Conservation (phyloP, 169 alveolate genomes). For the Plasmodium adleri region DNA sequence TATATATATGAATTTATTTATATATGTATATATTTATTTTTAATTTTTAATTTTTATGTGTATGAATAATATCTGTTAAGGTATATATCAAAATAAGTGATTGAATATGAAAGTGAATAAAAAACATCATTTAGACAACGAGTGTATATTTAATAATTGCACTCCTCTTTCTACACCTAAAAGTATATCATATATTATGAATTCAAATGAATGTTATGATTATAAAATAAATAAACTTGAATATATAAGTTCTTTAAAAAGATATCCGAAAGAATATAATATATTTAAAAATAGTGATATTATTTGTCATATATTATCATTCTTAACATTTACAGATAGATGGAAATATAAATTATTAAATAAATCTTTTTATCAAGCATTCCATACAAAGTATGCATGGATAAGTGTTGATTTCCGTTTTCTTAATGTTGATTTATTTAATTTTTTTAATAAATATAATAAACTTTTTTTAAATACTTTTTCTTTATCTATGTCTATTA, state of each 20-base stretch:
- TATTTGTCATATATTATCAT: slow-evolving; percentile 45
- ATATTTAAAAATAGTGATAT: slow-evolving; percentile 39
- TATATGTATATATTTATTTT: neutral
- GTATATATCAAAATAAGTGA: neutral
- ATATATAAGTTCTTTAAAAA: neutral
- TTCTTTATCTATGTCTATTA: slow-evolving; percentile 36
- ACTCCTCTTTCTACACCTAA: neutral
- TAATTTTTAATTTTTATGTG: neutral
- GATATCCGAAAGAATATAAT: neutral
- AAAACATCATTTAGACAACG: slow-evolving; percentile 6
- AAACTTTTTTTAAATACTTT: slow-evolving; percentile 31
- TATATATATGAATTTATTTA: neutral
- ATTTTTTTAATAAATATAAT: slow-evolving; percentile 28
- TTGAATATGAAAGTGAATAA: neutral
- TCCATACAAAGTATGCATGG: slow-evolving; percentile 71
- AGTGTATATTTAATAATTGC: neutral
- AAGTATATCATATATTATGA: neutral
- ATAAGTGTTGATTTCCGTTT: slow-evolving; percentile 46
- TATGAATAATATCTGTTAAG: neutral
- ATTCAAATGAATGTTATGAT: neutral
- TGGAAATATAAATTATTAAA: slow-evolving; percentile 47
- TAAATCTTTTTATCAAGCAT: slow-evolving; percentile 56
- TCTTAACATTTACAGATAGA: slow-evolving; percentile 47
- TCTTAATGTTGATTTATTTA: slow-evolving; percentile 42
- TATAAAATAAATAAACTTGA: slow-evolving; percentile 1